Conservation (phyloP, 2,329 filamentous ascomycete genomes). For the Penicillium palitans region DNA sequence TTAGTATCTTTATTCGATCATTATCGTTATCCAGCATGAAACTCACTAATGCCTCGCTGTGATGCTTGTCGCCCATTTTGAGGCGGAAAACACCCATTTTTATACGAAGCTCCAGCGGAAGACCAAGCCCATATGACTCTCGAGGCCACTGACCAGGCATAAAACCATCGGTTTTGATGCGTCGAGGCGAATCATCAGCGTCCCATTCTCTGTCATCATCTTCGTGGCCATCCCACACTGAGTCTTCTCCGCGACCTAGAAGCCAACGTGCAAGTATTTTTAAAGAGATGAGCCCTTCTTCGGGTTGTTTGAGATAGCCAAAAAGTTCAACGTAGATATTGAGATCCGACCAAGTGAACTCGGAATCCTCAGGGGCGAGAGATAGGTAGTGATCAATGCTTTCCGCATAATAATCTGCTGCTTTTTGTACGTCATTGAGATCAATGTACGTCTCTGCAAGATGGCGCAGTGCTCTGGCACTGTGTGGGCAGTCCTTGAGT, state of each 20-base stretch:
- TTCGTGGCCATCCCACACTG: slow-evolving; percentile 71
- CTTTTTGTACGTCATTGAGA: slow-evolving; percentile 50
- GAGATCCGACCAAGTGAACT: slow-evolving; percentile 74
- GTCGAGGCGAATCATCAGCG: slow-evolving; percentile 65
- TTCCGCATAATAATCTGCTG: slow-evolving; percentile 53
- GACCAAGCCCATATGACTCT: slow-evolving; percentile 66
- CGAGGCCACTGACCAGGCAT: slow-evolving; percentile 53
- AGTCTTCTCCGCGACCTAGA: slow-evolving; percentile 70
- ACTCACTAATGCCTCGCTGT: slow-evolving; percentile 72
- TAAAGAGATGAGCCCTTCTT: slow-evolving; percentile 66
- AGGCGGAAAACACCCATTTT: slow-evolving; percentile 84
- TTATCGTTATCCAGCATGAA: background rate
- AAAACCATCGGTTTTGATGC: slow-evolving; percentile 63
- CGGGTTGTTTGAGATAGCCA: slow-evolving; percentile 62
- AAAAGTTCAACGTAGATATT: slow-evolving; percentile 84
- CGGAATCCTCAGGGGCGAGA: slow-evolving; percentile 45
- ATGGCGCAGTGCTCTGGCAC: slow-evolving; percentile 55
- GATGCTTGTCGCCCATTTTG: slow-evolving; percentile 61
- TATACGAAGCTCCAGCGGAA: slow-evolving; percentile 79
- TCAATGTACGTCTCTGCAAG: slow-evolving; percentile 60
- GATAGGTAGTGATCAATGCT: slow-evolving; percentile 53
- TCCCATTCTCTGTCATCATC: slow-evolving; percentile 92
- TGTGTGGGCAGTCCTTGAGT: slow-evolving; percentile 54
- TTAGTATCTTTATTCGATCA: slow-evolving; percentile 13
- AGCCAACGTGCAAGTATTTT: slow-evolving; percentile 79